phyloP scores from a whole-genome alignment of 2,329 filamentous ascomycete genomes.

The Ophiostoma himal-ulmi region DNA sequence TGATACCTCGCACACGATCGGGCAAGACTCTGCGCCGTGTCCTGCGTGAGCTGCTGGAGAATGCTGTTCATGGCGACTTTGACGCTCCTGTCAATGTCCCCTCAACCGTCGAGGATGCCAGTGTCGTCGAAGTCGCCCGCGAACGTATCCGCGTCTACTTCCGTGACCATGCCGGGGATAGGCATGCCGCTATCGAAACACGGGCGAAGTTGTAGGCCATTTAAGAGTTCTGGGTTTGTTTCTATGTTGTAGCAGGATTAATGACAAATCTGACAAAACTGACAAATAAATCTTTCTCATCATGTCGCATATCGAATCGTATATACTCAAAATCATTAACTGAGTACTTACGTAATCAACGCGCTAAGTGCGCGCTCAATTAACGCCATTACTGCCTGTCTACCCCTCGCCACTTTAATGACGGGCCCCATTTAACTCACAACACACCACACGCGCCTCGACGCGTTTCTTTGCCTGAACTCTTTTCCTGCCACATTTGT shows the following conservation, averaged over 20 bases:
- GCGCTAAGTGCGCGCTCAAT: not conserved
- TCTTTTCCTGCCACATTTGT: conserved; percentile 8
- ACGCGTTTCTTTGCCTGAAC: not conserved
- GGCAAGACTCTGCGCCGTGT: conserved; percentile 85
- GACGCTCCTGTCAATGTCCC: conserved; percentile 68
- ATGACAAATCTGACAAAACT: too few species aligned
- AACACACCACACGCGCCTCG: conserved; percentile 5
- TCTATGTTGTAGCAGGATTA: not conserved
- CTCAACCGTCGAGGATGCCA: conserved; percentile 76
- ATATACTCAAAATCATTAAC: not conserved
- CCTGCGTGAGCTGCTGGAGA: conserved; percentile 76
- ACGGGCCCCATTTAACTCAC: not conserved
- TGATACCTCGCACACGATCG: conserved; percentile 89
- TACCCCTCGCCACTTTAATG: conserved; percentile 1
- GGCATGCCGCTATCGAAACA: conserved; percentile 42
- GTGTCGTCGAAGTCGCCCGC: conserved; percentile 68
- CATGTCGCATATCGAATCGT: not conserved
- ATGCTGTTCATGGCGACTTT: conserved; percentile 67
- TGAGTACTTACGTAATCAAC: not conserved
- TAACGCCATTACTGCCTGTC: not conserved
- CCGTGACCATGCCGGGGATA: conserved; percentile 31
- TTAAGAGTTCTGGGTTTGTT: conserved; percentile 28
- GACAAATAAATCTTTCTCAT: not conserved
- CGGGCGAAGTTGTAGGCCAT: conserved; percentile 44
- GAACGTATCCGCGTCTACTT: conserved; percentile 72